Conservation (phyloP, 2,329 filamentous ascomycete species). For the Xylaria hypoxylon region DNA sequence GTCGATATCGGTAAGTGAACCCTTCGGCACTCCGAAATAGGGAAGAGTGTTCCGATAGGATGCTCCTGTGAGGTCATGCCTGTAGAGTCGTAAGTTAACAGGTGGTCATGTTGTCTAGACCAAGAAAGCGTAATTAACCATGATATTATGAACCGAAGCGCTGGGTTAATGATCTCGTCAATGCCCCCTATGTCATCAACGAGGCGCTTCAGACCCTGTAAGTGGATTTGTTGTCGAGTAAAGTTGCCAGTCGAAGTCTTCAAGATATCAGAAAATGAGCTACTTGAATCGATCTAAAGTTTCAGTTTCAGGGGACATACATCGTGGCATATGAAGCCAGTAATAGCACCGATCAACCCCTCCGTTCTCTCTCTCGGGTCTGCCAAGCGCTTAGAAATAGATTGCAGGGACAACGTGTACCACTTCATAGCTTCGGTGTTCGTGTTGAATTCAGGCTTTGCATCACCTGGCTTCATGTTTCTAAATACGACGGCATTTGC, state of each 20-base stretch:
- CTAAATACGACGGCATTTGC: constrained; percentile 45
- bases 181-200: constrained; percentile 45
- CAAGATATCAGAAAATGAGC: constrained; percentile 18
- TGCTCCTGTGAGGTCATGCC: constrained; percentile 47
- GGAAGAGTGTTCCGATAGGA: constrained; percentile 44
- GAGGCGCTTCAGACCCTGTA: constrained; percentile 46
- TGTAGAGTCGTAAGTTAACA: constrained; percentile 25
- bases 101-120: not conserved
- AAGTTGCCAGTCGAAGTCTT: constrained; percentile 45
- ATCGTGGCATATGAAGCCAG: constrained; percentile 48
- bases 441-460: constrained; percentile 39
- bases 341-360: constrained; percentile 45
- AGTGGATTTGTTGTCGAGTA: constrained; percentile 43
- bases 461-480: constrained; percentile 25
- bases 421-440: constrained; percentile 44
- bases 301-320: constrained; percentile 21
- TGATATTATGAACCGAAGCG: constrained; percentile 46
- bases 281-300: not conserved
- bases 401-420: constrained; percentile 46
- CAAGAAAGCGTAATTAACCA: constrained; percentile 38
- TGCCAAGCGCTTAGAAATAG: constrained; percentile 42
- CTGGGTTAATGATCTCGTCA: constrained; percentile 41
- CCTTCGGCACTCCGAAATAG: constrained; percentile 41
- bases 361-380: constrained; percentile 41
- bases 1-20: constrained; percentile 40